Conservation (phyloP, 2,329 filamentous ascomycete genomes). For the Botrytis deweyae region DNA sequence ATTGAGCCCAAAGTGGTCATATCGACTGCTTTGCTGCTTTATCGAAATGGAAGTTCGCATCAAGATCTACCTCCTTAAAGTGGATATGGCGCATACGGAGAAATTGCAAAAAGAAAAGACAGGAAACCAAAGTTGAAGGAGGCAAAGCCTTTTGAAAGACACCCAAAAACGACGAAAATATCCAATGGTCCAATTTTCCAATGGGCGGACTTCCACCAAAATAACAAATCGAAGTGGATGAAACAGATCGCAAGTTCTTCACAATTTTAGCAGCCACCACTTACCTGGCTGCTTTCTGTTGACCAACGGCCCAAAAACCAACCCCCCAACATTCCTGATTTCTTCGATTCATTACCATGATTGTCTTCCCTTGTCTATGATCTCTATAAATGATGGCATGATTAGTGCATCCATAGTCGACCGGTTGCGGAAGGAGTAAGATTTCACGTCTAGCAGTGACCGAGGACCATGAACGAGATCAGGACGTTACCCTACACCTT, state of each 20-base stretch:
- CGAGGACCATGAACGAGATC: background rate
- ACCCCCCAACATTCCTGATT: no score
- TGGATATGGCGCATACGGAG: background rate
- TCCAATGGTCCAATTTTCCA: background rate
- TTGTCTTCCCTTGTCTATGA: background rate
- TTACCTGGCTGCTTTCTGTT: no score
- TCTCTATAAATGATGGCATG: background rate
- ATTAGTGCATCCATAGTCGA: no score
- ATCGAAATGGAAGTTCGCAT: background rate
- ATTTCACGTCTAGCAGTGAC: no score
- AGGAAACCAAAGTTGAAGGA: background rate
- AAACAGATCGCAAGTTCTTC: no score
- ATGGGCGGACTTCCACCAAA: background rate
- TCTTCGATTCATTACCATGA: background rate
- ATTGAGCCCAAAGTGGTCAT: fast-evolving
- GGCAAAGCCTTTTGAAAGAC: background rate
- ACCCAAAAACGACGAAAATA: background rate
- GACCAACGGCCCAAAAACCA: background rate
- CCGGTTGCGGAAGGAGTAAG: fast-evolving
- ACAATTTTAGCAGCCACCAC: no score
- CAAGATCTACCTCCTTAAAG: background rate
- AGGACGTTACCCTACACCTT: no score
- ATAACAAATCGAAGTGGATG: background rate
- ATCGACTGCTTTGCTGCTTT: background rate
- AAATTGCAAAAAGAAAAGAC: no score